Conservation (phyloP, 2,329 filamentous ascomycete genomes). For the Colletotrichum musae region DNA sequence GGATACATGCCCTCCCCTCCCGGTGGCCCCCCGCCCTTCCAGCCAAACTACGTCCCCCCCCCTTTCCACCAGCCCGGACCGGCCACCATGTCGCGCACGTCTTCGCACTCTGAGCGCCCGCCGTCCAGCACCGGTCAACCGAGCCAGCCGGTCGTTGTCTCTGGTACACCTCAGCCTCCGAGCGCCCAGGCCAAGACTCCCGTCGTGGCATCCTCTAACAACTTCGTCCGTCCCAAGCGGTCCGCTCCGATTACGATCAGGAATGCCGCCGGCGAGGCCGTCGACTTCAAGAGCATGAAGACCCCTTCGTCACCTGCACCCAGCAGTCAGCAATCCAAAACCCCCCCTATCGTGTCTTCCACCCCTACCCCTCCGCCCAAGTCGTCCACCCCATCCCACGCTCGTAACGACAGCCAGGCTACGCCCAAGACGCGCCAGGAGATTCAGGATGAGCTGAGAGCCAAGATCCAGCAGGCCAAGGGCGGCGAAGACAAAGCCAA, state of each 20-base stretch:
- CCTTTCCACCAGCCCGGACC: slow-evolving; percentile 56
- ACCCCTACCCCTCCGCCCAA: slow-evolving; percentile 87
- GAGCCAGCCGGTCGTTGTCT: slow-evolving; percentile 71
- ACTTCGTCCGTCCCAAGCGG: slow-evolving; percentile 71
- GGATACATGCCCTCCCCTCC: slow-evolving; percentile 62
- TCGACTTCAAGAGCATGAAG: slow-evolving; percentile 74
- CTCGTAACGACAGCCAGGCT: slow-evolving; percentile 78
- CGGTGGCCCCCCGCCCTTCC: slow-evolving; percentile 57
- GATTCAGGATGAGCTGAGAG: slow-evolving; percentile 85
- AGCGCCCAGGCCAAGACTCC: slow-evolving; percentile 68
- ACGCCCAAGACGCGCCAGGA: slow-evolving; percentile 83
- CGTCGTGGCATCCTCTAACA: slow-evolving; percentile 57
- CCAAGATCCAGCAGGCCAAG: slow-evolving; percentile 79
- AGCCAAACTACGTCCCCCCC: slow-evolving; percentile 58
- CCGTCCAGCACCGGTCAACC: slow-evolving; percentile 76
- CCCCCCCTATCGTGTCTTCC: slow-evolving; percentile 79
- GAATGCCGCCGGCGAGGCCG: slow-evolving; percentile 82
- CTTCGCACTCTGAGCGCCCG: slow-evolving; percentile 80
- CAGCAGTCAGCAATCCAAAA: slow-evolving; percentile 70
- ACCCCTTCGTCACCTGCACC: slow-evolving; percentile 71
- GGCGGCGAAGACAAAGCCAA: slow-evolving; percentile 50
- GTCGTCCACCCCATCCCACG: slow-evolving; percentile 76
- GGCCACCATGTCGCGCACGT: slow-evolving; percentile 84
- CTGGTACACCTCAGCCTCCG: slow-evolving; percentile 74
- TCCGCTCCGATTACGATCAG: slow-evolving; percentile 88